Evolutionary conservation across 345 rosid species (phyloP).

Genomic region (Lepidium sativum): DNA sequence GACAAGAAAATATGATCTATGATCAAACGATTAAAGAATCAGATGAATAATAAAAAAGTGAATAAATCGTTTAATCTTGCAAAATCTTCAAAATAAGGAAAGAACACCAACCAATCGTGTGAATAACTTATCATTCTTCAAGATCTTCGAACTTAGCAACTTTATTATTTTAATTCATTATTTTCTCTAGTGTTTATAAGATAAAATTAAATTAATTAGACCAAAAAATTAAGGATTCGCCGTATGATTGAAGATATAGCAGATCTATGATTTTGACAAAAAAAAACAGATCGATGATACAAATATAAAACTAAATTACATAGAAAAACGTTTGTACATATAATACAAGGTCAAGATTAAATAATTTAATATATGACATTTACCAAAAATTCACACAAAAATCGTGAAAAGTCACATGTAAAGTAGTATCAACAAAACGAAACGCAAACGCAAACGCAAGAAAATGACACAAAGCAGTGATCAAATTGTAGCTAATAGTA

Average conservation of each 20-base stretch:
- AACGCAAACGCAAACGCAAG: constrained; percentile 18
- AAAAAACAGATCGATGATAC: background rate
- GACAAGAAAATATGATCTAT: no score
- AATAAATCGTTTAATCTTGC: no score
- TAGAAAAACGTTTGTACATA: no score
- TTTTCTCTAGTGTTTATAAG: background rate
- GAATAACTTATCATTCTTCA: no score
- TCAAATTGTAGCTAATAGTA: constrained; percentile 12
- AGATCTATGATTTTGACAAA: constrained; percentile 6
- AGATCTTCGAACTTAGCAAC: no score
- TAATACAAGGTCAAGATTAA: background rate
- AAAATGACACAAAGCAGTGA: constrained; percentile 7
- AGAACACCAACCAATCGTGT: no score
- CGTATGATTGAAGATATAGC: background rate
- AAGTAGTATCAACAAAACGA: background rate
- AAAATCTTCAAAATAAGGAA: no score
- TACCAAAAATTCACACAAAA: constrained; percentile 3
- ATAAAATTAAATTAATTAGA: background rate
- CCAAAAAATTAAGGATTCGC: no score
- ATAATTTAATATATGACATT: background rate
- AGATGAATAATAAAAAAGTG: no score
- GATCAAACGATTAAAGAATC: no score
- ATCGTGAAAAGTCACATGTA: background rate
- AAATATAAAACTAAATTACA: background rate
- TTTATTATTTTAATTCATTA: no score